A percentile compares a stretch with the other conserved stretches of the same genome.
phyloP scores from a whole-genome alignment of 139 green algal species.

The Astrephomene gubernaculifera region DNA sequence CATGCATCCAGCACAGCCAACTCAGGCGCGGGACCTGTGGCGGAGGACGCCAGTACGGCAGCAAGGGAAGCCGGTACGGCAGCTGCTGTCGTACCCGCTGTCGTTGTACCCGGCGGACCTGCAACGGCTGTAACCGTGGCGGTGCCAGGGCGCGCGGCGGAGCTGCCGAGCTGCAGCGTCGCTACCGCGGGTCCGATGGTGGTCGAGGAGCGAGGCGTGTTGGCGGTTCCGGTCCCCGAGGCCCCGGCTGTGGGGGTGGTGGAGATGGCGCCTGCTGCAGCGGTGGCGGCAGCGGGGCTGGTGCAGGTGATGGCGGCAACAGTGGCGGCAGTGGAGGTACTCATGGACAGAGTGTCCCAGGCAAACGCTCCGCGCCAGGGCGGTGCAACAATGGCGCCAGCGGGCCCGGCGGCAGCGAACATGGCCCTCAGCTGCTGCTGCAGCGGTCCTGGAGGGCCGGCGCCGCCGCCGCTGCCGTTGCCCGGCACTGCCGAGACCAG shows the following conservation, averaged over 20 bases:
- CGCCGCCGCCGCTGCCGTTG: background rate
- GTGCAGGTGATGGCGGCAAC: background rate
- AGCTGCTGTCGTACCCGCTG: too few relatives aligned
- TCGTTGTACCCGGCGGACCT: too few relatives aligned
- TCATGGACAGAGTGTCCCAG: background rate
- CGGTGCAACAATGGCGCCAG: background rate
- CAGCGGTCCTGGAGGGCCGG: background rate
- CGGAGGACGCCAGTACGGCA: background rate
- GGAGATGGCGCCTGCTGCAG: too few relatives aligned
- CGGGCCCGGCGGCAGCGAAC: background rate
- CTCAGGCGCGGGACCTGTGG: background rate
- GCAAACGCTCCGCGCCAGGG: constrained; percentile 23
- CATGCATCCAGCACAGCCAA: constrained; percentile 11
- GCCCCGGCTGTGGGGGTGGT: too few relatives aligned
- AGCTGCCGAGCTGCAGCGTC: background rate
- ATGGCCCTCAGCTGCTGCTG: constrained; percentile 18
- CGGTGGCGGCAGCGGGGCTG: too few relatives aligned
- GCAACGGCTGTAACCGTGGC: background rate
- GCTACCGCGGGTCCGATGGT: constrained; percentile 2
- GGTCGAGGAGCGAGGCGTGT: too few relatives aligned
- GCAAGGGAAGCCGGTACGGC: background rate
- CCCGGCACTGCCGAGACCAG: constrained; percentile 17
- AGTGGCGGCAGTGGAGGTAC: background rate
- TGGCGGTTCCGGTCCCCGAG: too few relatives aligned
- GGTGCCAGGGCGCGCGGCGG: background rate